Base-by-base conservation (phyloP, 345 rosid species). In the Citrus unshiu region DNA sequence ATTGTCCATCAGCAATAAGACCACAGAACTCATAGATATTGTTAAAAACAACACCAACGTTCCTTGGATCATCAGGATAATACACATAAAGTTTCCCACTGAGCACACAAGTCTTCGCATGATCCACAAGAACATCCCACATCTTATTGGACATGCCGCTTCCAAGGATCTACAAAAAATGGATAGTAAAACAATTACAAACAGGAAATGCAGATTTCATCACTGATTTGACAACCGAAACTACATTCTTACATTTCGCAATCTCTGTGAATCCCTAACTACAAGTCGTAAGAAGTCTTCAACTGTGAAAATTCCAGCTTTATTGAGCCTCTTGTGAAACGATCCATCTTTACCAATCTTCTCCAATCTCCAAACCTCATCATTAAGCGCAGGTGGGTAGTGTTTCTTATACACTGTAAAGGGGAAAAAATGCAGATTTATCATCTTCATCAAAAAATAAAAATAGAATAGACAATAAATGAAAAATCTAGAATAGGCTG, bases 81-180 rank as follows among this genome's bases (percentile, higher is more conserved):
- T 94, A 93, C 40, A 94, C 93, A 61, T 93, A 97, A 75, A 91
- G 88, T 78, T 88, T 94, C 86, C 90, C 98, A 78, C 92, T 88
- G 77, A 90, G 82, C 46, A 88, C 90, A 80, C 98, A 97, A 40
- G 99, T 93, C 83, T 90, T 97, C 12, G 98, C 93, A 88, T 97
- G 99, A 78, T 97, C 99, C 62, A 92, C 81, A 21, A 97, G 95
- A 74, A 92, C 84, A 73, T 94, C 98, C 99, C 99, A 97, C 99
- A 94, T 97, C 87, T 95, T 93, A 81, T 97, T 97, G 25, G 99
- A 97, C 99, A 96, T 96, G 62, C 99, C 98, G 75, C 98, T 94
- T 79, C 99, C 99, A 83, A 96, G 98, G 86, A 94, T 93, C 99
- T 96, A 81, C 81, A 85, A 34, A 4, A 68, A 84, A 67, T 8